Base-by-base conservation (phyloP, 176 grass and related monocot species). In the Thalia dealbata region DNA sequence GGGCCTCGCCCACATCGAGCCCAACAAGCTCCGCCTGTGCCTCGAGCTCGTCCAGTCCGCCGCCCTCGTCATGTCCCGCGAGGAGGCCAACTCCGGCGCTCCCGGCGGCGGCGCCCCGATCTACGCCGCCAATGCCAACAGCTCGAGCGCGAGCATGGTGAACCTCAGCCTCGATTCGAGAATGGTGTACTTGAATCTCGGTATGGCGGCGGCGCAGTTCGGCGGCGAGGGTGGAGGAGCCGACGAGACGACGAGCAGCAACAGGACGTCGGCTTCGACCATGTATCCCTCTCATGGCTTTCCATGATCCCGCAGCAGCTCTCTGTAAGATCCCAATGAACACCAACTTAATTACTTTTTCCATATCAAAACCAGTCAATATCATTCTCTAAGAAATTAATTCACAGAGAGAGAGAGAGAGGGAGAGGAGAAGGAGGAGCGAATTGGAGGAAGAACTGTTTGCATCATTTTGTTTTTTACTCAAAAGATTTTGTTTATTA, bases 31-130 rank as follows among this genome's bases (percentile, higher is more conserved):
- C 72, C 78, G 95, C 0, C 95, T 99, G 9, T 99, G 95, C 80
- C 90, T 99, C 18, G 95, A 99, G 83, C 87, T 99, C 16, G 95
- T 99, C 14, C 95, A 99, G 73, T 99, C 95, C 1, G 95, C 95
- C 2, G 95, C 95, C 22, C 80, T 99, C 83, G 95, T 99, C 42
- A 91, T 99, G 83, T 99, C 95, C 0, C 81, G 95, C 0, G 95
- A 99, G 85, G 95, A 99, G 74, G 91, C 91, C 5, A 81, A 87
- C 58, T 72, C 50, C 0, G 76, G 50, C 13, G 75, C 85, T 56
- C 68, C 50, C 0, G 76, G 50, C 13, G 75, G 43, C 10, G 16
- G 48, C 62, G 46, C 8, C 9, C 58, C 27, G 5, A 59, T 82
- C 23, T 84, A 85, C 35, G 76, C 76, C 35, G 76, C 76, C 75